Evolutionary conservation across 345 rosid species (phyloP), one percentile per base, ranked within the genome.

Genomic region (Adansonia digitata): DNA sequence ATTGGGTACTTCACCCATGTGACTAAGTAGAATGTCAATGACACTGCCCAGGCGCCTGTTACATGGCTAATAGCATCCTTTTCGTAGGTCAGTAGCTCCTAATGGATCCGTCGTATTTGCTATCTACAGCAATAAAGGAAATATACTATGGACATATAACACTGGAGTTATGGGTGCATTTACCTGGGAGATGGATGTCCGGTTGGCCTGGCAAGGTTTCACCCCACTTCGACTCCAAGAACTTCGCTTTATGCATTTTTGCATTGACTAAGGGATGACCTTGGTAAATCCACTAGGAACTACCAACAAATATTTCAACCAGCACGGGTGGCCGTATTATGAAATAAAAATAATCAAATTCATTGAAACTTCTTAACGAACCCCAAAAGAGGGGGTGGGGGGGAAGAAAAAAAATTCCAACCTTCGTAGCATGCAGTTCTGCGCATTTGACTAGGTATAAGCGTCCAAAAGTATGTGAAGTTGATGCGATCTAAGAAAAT

Each of bases 81-180:
- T n/a, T n/a, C n/a, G n/a, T n/a, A n/a, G n/a, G n/a, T n/a, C n/a
- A 0, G 70, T 78, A 13, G 84, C 85, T 31, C 24, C 87, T 1
- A 75, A 80, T 7, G 88, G 87, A 6, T 87, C 86, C 14, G 20
- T 82, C n/a, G n/a, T n/a, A 22, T 79, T 83, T 37, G 87, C 84
- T 4, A 77, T 79, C 66, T 85, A 87, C 40, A 77, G 82, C n/a
- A 73, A 35, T 15, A 80, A 64, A 2, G 86, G 83, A 14, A 79
- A 74, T 1, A 75, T 85, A 20, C 31, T 79, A 5, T 87, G 86
- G 87, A 78, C 86, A 0, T 42, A 77, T 31, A 42, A 80, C 43
- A 77, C 86, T 4, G 84, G 87, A 2, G 84, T 88, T 71, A 83
- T 57, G 88, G 88, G 5, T 87, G 88, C 70, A 61, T 87, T 65